Base-by-base conservation (phyloP, 257 asterid species). In the Ocimum tenuiflorum region DNA sequence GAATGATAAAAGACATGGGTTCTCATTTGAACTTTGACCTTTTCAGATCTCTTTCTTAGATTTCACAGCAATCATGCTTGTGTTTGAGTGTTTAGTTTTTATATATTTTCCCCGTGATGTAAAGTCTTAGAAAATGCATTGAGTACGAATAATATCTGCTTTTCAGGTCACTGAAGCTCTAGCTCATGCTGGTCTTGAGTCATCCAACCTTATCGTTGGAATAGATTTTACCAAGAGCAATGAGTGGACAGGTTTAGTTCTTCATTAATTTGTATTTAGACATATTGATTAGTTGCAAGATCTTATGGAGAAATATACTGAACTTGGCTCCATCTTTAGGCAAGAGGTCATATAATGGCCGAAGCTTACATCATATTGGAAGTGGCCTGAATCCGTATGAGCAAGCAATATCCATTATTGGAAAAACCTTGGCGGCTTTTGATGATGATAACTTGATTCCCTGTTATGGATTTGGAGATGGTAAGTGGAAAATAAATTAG, bases 391-490 rank as follows among this genome's bases (percentile, higher is more conserved):
- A 88, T 78, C 99, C 99, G 8, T 94, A 94, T 35, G 94, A 89
- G 70, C 95, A 87, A 68, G 95, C 91, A 20, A 94, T 94, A 80
- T 83, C 96, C 24, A 94, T 94, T 46, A 81, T 90, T 31, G 99
- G 99, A 52, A 90, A 84, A 83, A 89, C 97, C 45, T 82, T 94
- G 84, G 94, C 88, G 1, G 85, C 81, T 51, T 94, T 94, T 46
- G 99, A 94, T 70, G 99, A 94, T 58, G 99, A 94, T 76, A 90
- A 86, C 80, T 75, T 89, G 83, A 94, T 94, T 70, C 99, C 99
- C 0, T 89, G 97, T 77, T 94, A 73, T 57, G 99, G 99, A 62
- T 94, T 94, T 64, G 97, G 97, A 65, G 97, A 91, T 75, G 97
- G 97, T 91, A 36, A 85, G 8, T 39, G 14, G 70, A 60, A 22